Percentiles rank a stretch among this genome's conserved stretches.
Evolutionary conservation across 139 green algal genomes (phyloP).

Genomic region (Edaphochlamys debaryana): DNA sequence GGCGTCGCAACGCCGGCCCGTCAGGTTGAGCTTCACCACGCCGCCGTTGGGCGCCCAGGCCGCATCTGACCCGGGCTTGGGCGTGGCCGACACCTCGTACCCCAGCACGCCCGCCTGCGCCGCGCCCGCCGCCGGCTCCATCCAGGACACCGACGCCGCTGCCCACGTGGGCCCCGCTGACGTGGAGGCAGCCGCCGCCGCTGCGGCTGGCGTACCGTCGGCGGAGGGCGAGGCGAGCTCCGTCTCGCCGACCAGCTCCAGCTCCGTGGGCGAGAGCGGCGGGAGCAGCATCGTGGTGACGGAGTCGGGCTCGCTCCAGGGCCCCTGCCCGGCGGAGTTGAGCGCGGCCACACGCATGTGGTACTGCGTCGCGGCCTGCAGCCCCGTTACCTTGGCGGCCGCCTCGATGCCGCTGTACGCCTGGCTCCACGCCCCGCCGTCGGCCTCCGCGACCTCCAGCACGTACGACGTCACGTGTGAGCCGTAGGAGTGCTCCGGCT

Average conservation of each 20-base stretch:
- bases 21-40: constrained; percentile 30
- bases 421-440: constrained; percentile 25
- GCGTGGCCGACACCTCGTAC: constrained; percentile 52
- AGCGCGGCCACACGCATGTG: constrained; percentile 53
- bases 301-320: constrained; percentile 30
- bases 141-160: constrained; percentile 39
- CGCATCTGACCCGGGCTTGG: constrained; percentile 7
- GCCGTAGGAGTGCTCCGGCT: constrained; percentile 62
- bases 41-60: background rate
- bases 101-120: constrained; percentile 40
- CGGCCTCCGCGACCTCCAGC: constrained; percentile 41
- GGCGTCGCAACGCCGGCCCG: background rate
- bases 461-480: constrained; percentile 54
- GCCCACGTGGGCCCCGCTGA: background rate
- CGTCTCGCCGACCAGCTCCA: background rate
- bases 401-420: constrained; percentile 48
- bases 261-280: constrained; percentile 32
- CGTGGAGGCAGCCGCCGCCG: background rate
- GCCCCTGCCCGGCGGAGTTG: constrained; percentile 61
- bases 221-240: background rate
- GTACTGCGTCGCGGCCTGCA: constrained; percentile 58
- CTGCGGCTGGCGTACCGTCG: background rate
- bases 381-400: constrained; percentile 28
- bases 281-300: constrained; percentile 47
- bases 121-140: background rate